Evolutionary conservation across 2,329 filamentous ascomycete genomes (phyloP), one percentile per base, ranked within the genome.

Genomic region (Metarhizium humberi): DNA sequence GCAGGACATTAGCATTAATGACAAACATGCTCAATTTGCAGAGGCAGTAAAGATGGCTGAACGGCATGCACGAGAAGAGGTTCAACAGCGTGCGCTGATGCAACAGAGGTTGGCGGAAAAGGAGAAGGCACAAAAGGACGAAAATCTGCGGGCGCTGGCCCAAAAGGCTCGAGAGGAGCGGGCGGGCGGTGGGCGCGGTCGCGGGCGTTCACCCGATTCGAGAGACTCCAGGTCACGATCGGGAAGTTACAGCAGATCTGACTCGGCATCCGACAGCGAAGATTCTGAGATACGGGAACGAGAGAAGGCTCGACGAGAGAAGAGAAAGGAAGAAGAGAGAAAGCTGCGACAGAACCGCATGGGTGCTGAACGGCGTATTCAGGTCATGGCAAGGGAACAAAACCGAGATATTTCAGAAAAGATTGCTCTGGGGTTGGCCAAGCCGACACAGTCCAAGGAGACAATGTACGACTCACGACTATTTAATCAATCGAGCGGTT

Each of bases 331-430:
- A 57, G 87, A 91, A 57, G 90, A 97, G 73, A 82, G 92, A 55
- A 91, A 97, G 71, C 75, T 96, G 51, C 86, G 92, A 36, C 92
- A 97, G 74, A 94, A 90, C 52, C 86, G 91, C 53, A 99, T 99
- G 94, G 94, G 94, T 42, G 86, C 90, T 0, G 94, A 99, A 74
- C 84, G 92, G 55, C 84, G 90, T 48, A 84, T 96, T 54, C 91
- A 97, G 69, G 87, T 95, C 73, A 87, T 97, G 80, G 92, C 92
- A 0, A 84, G 92, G 29, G 92, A 97, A 70, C 92, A 97, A 69
- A 92, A 95, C 69, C 89, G 94, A 62, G 94, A 99, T 70, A 96
- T 99, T 51, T 94, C 89, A 1, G 94, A 99, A 69, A 97, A 96
- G 76, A 89, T 99, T 38, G 94, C 94, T 1, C 80, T 99, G 6